Evolutionary conservation across 139 green algal species (phyloP).

Genomic region (Coelastrella sp.): DNA sequence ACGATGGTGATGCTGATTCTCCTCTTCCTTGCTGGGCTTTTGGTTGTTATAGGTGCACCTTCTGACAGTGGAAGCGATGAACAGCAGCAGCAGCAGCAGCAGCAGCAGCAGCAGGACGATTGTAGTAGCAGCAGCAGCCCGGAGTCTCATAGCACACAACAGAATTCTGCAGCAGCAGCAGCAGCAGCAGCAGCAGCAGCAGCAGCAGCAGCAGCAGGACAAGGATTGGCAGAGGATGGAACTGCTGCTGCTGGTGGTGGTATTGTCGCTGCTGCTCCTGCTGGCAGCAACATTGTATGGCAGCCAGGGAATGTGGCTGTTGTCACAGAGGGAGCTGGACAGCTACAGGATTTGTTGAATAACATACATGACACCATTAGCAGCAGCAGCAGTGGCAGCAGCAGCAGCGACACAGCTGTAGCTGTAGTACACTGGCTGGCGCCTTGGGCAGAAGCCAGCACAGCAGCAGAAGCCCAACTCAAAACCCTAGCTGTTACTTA

Average conservation of each 20-base stretch:
- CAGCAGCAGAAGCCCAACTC: slow-evolving; percentile 33
- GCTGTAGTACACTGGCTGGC: slow-evolving; percentile 70
- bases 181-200: slow-evolving; percentile 34
- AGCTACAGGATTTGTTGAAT: slow-evolving; percentile 66
- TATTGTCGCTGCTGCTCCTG: not conserved
- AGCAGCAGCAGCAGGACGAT: too few relatives aligned
- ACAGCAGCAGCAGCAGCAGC: slow-evolving; percentile 28
- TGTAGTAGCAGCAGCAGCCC: too few relatives aligned
- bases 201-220: not conserved
- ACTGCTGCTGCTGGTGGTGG: not conserved
- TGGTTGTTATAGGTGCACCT: slow-evolving; percentile 24
- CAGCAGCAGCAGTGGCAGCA: slow-evolving; percentile 25
- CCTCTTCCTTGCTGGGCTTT: too few relatives aligned
- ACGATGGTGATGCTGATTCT: too few relatives aligned
- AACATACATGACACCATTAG: slow-evolving; percentile 3
- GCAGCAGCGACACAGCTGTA: slow-evolving; percentile 17
- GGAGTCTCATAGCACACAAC: too few relatives aligned
- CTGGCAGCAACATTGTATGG: slow-evolving; percentile 17
- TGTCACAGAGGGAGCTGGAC: slow-evolving; percentile 58
- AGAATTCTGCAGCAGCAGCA: too few relatives aligned
- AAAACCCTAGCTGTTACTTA: slow-evolving; percentile 38
- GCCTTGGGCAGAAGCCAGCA: slow-evolving; percentile 61
- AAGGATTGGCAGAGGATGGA: slow-evolving; percentile 3
- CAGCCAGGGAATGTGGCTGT: slow-evolving; percentile 53
- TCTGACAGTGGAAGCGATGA: slow-evolving; percentile 48